phyloP scores from a whole-genome alignment of 768 basidiomycete genomes.

The Ramaria sp. region DNA sequence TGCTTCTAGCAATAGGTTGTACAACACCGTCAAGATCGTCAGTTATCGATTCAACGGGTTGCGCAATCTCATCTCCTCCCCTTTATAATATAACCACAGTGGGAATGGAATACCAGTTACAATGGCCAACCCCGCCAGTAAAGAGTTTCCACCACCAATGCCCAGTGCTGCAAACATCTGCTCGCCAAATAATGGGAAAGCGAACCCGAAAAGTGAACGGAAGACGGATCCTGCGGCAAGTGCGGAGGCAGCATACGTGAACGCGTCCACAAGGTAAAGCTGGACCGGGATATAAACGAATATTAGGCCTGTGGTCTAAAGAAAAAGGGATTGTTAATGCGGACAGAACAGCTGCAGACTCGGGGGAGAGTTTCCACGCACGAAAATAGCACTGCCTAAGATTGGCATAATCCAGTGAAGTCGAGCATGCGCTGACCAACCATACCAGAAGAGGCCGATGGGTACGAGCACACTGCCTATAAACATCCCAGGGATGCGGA shows the following conservation, averaged over 20 bases:
- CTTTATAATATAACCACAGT: constrained; percentile 11
- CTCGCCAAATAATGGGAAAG: constrained; percentile 14
- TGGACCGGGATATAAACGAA: constrained; percentile 9
- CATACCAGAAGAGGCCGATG: constrained; percentile 20
- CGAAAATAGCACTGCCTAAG: constrained; percentile 12
- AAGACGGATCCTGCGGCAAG: constrained; percentile 12
- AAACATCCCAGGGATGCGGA: constrained; percentile 23
- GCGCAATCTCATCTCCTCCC: constrained; percentile 6
- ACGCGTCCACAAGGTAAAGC: constrained; percentile 14
- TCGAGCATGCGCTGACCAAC: constrained; percentile 11
- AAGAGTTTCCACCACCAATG: constrained; percentile 12
- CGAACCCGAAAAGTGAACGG: constrained; percentile 13
- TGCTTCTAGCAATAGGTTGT: no score
- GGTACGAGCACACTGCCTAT: constrained; percentile 23
- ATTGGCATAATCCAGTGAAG: constrained; percentile 13
- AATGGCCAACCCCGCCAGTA: constrained; percentile 14
- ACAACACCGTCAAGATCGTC: no score
- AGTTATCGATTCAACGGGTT: constrained; percentile 8
- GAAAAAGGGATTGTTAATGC: not conserved
- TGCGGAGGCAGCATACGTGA: constrained; percentile 12
- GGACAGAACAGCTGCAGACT: not conserved
- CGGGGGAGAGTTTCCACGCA: not conserved
- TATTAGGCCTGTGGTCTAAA: constrained; percentile 3
- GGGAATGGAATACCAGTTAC: constrained; percentile 14
- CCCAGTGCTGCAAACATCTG: constrained; percentile 13